These are phyloP conservation scores for Penicillium sp. DNA, from an alignment of 2,329 filamentous ascomycete genomes.

Conservation along the genomic window DNA sequence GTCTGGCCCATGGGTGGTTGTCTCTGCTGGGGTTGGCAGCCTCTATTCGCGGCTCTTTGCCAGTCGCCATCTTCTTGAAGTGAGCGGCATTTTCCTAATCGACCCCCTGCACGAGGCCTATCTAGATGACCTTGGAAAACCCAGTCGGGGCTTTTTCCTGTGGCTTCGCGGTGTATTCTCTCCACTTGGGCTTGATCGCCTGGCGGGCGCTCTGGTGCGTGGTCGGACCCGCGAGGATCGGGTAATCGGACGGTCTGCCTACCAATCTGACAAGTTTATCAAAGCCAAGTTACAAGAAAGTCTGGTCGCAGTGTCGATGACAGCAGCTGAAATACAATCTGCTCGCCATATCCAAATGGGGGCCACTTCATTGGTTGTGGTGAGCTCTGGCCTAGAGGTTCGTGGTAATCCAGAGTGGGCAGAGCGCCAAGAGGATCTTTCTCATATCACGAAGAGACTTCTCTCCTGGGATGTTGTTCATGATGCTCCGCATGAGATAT, in stretches of 20 bases:
- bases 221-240: slow-evolving; percentile 80
- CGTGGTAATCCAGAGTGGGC: slow-evolving; percentile 71
- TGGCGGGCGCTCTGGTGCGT: slow-evolving; percentile 76
- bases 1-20: slow-evolving; percentile 82
- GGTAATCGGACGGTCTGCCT: slow-evolving; percentile 75
- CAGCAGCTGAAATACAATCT: slow-evolving; percentile 75
- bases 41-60: slow-evolving; percentile 91
- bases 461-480: slow-evolving; percentile 83
- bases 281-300: slow-evolving; percentile 93
- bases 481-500: slow-evolving; percentile 81
- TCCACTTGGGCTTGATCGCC: slow-evolving; percentile 78
- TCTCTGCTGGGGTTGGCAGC: slow-evolving; percentile 81
- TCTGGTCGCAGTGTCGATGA: slow-evolving; percentile 79
- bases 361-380: slow-evolving; percentile 73
- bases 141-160: slow-evolving; percentile 74
- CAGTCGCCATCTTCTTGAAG: slow-evolving; percentile 71
- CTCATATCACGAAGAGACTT: slow-evolving; percentile 74
- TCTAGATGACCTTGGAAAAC: slow-evolving; percentile 62
- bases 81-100: slow-evolving; percentile 78
- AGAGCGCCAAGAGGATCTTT: slow-evolving; percentile 79
- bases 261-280: slow-evolving; percentile 78
- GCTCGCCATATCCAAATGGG: slow-evolving; percentile 75
- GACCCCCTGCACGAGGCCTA: slow-evolving; percentile 89
- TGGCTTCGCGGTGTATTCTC: slow-evolving; percentile 86
- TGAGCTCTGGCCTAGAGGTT: slow-evolving; percentile 76